phyloP scores from a whole-genome alignment of 2,329 filamentous ascomycete species.

The Aspergillus sp. region DNA sequence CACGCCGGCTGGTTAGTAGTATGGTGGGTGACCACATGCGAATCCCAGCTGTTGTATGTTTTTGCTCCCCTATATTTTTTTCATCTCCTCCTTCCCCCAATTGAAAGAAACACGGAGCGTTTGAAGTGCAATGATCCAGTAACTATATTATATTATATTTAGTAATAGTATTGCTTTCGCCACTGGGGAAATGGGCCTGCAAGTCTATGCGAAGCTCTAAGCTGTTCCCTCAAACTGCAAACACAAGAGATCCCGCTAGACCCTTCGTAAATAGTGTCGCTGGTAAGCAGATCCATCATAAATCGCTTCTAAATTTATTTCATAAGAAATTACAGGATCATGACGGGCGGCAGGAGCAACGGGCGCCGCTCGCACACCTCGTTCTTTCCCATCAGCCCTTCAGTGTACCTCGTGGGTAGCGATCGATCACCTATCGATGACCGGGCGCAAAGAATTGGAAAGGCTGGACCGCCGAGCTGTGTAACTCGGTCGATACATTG shows the following conservation, averaged over 20 bases:
- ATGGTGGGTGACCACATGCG: constrained; percentile 14
- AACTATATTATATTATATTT: too few species aligned
- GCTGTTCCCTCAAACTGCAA: background rate
- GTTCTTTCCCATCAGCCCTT: background rate
- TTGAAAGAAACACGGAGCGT: too few species aligned
- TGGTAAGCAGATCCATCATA: background rate
- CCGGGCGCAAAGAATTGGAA: background rate
- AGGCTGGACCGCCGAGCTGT: background rate
- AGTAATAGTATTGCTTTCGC: too few species aligned
- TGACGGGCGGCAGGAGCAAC: background rate
- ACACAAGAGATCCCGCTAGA: background rate
- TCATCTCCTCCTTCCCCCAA: too few species aligned
- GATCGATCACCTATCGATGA: too few species aligned
- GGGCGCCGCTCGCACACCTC: background rate
- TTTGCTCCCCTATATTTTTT: background rate
- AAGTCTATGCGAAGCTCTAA: background rate
- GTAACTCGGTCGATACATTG: background rate
- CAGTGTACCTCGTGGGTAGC: too few species aligned
- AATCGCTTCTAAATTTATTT: background rate
- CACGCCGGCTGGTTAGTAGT: constrained; percentile 12
- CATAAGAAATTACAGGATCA: background rate
- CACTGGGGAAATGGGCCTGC: too few species aligned
- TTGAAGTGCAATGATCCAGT: too few species aligned
- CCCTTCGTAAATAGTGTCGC: background rate
- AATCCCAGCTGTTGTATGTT: constrained; percentile 14